These are phyloP conservation scores for Candida taoyuanica DNA, from an alignment of 805 yeast species.

Conservation along the genomic window DNA sequence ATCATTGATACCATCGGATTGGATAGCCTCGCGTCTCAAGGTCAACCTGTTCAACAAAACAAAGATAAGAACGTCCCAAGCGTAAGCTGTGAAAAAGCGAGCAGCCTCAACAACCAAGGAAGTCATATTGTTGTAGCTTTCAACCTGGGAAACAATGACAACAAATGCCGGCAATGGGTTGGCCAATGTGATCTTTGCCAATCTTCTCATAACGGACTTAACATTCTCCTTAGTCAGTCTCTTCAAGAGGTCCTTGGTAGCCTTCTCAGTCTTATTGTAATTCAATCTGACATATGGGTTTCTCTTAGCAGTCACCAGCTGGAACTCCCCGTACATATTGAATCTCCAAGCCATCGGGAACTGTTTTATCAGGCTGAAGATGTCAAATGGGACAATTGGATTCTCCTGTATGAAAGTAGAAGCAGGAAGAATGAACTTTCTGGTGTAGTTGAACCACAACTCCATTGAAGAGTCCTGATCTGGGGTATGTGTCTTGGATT, in stretches of 20 bases:
- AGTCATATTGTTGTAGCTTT: slow-evolving; percentile 85
- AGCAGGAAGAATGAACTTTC: slow-evolving; percentile 65
- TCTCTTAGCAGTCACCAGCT: slow-evolving; percentile 51
- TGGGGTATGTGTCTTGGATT: slow-evolving; percentile 6
- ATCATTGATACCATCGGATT: slow-evolving; percentile 75
- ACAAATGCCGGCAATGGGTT: slow-evolving; percentile 78
- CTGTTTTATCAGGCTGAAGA: slow-evolving; percentile 47
- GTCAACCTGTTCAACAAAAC: slow-evolving; percentile 69
- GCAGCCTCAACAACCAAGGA: slow-evolving; percentile 77
- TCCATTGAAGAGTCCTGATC: slow-evolving; percentile 21
- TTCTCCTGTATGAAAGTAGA: slow-evolving; percentile 44
- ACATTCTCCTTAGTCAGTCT: slow-evolving; percentile 79
- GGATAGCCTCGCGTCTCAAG: slow-evolving; percentile 60
- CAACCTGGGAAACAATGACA: slow-evolving; percentile 74
- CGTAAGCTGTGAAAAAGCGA: slow-evolving; percentile 63
- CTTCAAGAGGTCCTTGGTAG: slow-evolving; percentile 73
- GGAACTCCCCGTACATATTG: slow-evolving; percentile 76
- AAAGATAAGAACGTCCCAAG: slow-evolving; percentile 81
- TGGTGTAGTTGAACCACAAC: slow-evolving; percentile 55
- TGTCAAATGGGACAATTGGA: slow-evolving; percentile 55
- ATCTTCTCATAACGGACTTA: slow-evolving; percentile 60
- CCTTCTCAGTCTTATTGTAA: slow-evolving; percentile 65
- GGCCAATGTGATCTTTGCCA: slow-evolving; percentile 66
- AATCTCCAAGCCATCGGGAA: slow-evolving; percentile 64
- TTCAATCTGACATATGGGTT: slow-evolving; percentile 52